Evolutionary conservation across 192 early-diverging fungal species (phyloP).

Genomic region (Backusella macrospora): DNA sequence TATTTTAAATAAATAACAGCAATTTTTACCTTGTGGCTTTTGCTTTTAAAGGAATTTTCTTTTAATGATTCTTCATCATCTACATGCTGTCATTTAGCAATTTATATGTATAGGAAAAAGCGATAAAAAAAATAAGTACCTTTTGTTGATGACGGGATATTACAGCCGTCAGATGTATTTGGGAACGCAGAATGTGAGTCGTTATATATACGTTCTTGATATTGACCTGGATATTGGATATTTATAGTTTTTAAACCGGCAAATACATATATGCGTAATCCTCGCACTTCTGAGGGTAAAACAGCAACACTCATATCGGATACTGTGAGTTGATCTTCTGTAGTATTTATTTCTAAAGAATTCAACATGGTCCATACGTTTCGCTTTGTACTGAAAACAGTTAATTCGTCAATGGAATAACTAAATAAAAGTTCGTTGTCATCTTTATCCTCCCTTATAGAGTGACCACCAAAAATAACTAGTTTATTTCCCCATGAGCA

Average conservation of each 20-base stretch:
- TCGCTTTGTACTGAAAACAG: constrained; percentile 28
- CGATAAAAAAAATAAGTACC: neutral
- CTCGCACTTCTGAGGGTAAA: neutral
- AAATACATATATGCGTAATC: constrained; percentile 5
- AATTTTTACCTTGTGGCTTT: neutral
- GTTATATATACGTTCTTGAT: neutral
- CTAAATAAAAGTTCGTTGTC: constrained; percentile 29
- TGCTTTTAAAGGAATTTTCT: neutral
- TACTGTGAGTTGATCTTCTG: constrained; percentile 15
- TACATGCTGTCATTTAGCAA: neutral
- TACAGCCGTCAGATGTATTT: neutral
- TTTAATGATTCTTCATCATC: neutral
- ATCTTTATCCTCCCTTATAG: constrained; percentile 34
- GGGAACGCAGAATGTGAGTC: neutral
- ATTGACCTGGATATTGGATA: neutral
- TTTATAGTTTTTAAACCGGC: constrained; percentile 8
- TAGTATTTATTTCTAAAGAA: neutral
- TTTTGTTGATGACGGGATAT: neutral
- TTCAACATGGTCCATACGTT: constrained; percentile 21
- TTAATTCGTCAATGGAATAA: constrained; percentile 29
- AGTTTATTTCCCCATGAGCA: constrained; percentile 27
- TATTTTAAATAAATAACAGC: neutral
- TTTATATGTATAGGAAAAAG: neutral
- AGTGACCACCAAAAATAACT: constrained; percentile 38
- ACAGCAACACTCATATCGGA: constrained; percentile 26